A percentile compares a stretch with the other conserved stretches of the same genome.
These are phyloP conservation scores for Lactarius vividus DNA, from an alignment of 768 basidiomycete species.

Conservation along the genomic window DNA sequence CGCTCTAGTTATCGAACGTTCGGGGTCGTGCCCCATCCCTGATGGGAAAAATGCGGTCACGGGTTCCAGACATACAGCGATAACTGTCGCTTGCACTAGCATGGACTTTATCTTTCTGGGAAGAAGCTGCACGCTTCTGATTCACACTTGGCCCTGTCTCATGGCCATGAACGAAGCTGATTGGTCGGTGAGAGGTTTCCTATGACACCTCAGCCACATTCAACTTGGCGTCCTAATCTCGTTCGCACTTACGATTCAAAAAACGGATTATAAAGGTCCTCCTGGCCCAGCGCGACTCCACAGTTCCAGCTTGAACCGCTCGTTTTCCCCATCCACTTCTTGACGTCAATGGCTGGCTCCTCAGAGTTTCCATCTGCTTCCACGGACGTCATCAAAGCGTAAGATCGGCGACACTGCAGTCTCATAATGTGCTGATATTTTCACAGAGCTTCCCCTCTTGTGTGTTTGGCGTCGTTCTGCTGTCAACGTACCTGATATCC, in stretches of 20 bases:
- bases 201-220: background rate
- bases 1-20: too few species aligned
- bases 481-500: background rate
- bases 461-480: background rate
- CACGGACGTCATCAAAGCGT: background rate
- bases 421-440: background rate
- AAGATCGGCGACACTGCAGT: background rate
- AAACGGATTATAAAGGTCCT: background rate
- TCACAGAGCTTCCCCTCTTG: background rate
- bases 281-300: too few species aligned
- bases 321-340: background rate
- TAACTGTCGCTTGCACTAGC: background rate
- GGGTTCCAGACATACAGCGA: background rate
- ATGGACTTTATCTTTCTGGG: background rate
- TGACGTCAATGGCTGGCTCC: background rate
- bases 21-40: background rate
- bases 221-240: background rate
- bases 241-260: background rate
- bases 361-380: background rate
- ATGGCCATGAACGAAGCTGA: too few species aligned
- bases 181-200: background rate
- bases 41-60: background rate
- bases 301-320: background rate
- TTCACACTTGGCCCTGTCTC: too few species aligned
- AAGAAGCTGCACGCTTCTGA: too few species aligned